Percentiles rank a stretch among this genome's conserved stretches.
Evolutionary conservation across 2,329 filamentous ascomycete genomes (phyloP).

Genomic region (Pestalotiopsis sp.): DNA sequence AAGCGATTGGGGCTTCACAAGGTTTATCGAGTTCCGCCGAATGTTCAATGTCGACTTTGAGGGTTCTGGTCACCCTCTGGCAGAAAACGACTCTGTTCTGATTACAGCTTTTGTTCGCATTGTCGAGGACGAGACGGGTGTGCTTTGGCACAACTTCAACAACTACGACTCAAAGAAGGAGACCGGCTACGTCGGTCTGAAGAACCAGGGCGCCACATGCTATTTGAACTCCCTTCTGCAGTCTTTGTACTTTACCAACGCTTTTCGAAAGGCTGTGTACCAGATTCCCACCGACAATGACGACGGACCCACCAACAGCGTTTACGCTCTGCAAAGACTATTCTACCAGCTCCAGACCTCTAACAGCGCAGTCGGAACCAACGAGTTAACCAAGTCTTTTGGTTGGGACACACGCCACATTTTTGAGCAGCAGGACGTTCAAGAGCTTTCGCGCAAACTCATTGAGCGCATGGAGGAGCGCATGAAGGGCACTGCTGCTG

Average conservation of each 20-base stretch:
- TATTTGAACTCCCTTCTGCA: constrained; percentile 85
- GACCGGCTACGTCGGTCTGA: constrained; percentile 93
- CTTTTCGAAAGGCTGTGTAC: constrained; percentile 96
- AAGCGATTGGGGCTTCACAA: constrained; percentile 98
- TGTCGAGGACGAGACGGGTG: constrained; percentile 84
- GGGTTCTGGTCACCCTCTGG: constrained; percentile 65
- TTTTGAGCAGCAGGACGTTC: constrained; percentile 98
- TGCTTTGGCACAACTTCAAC: constrained; percentile 87
- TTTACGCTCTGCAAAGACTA: constrained; percentile 88
- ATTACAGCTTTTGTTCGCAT: constrained; percentile 82
- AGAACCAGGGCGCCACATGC: constrained; percentile 94
- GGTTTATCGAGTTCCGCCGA: constrained; percentile 84
- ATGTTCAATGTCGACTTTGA: constrained; percentile 83
- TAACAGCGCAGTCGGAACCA: constrained; percentile 80
- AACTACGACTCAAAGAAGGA: constrained; percentile 99
- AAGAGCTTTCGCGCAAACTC: constrained; percentile 92
- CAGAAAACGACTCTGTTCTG: constrained; percentile 76
- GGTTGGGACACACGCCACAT: constrained; percentile 98
- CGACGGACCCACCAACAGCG: constrained; percentile 80
- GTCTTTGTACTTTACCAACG: constrained; percentile 85
- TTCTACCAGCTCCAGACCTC: constrained; percentile 96
- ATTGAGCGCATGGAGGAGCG: constrained; percentile 97
- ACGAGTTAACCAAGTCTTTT: constrained; percentile 93
- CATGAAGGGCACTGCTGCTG: constrained; percentile 94
- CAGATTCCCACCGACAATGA: constrained; percentile 92